Percentiles rank a stretch among this genome's conserved stretches.
Evolutionary conservation across 306 rosid genomes (phyloP).

Genomic region (Glycyrrhiza uralensis): DNA sequence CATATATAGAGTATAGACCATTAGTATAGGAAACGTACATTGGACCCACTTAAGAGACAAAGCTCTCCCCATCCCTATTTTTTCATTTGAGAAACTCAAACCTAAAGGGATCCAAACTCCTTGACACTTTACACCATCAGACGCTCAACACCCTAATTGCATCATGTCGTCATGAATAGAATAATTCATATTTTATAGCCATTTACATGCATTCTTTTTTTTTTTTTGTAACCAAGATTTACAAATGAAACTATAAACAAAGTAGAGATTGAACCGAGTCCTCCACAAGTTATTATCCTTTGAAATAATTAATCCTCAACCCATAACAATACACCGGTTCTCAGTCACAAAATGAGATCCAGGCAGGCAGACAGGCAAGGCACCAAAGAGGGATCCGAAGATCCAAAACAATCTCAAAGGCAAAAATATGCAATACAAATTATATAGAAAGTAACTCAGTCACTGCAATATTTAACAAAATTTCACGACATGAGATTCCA

Average conservation of each 20-base stretch:
- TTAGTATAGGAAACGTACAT: too few relatives aligned
- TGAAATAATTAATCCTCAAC: background rate
- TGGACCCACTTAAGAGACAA: background rate
- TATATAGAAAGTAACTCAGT: background rate
- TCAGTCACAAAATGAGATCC: background rate
- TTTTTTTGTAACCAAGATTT: background rate
- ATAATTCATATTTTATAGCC: background rate
- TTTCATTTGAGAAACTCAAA: background rate
- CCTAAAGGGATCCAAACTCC: background rate
- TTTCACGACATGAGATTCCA: background rate
- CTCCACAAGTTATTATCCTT: background rate
- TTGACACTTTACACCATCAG: background rate
- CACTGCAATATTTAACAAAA: background rate
- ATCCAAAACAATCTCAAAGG: constrained; percentile 1
- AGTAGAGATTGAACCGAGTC: background rate
- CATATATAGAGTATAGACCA: too few relatives aligned
- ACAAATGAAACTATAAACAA: background rate
- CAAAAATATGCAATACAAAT: background rate
- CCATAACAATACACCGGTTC: background rate
- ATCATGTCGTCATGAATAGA: background rate
- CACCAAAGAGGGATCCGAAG: background rate
- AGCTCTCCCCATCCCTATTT: background rate
- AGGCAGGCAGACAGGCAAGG: too few relatives aligned
- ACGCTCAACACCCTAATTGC: background rate
- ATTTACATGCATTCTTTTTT: background rate